Evolutionary conservation across 2,329 filamentous ascomycete species (phyloP), one percentile per base, ranked within the genome.

Genomic region (Ploettnerulaceae sp.): DNA sequence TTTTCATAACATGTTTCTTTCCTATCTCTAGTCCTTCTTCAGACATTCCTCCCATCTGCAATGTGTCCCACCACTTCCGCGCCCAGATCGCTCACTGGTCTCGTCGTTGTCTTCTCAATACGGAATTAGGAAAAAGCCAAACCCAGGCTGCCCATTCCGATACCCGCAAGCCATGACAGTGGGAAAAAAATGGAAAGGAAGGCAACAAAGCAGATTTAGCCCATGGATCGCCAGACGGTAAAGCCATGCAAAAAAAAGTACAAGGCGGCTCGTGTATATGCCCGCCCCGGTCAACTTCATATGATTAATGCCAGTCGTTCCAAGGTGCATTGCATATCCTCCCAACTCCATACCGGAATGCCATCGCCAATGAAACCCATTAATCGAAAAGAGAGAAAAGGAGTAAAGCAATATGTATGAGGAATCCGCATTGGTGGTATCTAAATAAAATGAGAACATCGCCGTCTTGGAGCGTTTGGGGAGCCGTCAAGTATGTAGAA

Each of bases 321-420:
- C n/a, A n/a, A n/a, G n/a, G 21, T 20, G 14, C 31, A 18, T 15
- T 31, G 37, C 37, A 40, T 18, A 25, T 17, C 33, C 26, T 21
- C 18, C 8, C 14, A 24, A 45, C 26, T 37, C 34, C 43, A 45
- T 17, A 29, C 34, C 25, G 20, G 24, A 44, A 45, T 37, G 47
- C 42, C 47, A 39, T 42, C 37, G 37, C 47, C 40, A 32, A 42
- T 36, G 29, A 20, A 42, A 41, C 31, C 37, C 38, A 32, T 42
- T 14, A 28, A 15, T n/a, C n/a, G n/a, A n/a, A n/a, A n/a, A n/a
- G n/a, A n/a, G n/a, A n/a, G n/a, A n/a, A n/a, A n/a, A n/a, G n/a
- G n/a, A n/a, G n/a, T n/a, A n/a, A n/a, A n/a, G n/a, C n/a, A n/a
- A n/a, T n/a, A n/a, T n/a, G n/a, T n/a, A n/a, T n/a, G n/a, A n/a